These are phyloP conservation scores for Dioszegia hungarica DNA, from an alignment of 768 basidiomycete genomes.

Conservation along the genomic window DNA sequence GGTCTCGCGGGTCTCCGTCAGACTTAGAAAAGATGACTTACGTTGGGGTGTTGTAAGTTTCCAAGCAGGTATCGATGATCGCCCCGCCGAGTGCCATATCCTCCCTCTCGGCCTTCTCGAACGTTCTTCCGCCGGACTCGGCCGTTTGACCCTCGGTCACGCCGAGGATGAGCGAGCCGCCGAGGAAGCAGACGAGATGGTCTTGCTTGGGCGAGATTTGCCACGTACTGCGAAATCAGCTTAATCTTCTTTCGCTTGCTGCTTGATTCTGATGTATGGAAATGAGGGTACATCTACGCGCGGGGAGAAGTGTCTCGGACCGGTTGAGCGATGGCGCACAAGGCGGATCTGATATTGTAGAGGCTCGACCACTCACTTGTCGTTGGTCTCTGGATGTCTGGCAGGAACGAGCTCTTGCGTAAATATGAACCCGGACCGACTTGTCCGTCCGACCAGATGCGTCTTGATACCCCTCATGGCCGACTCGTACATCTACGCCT, in stretches of 20 bases:
- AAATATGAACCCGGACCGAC: conserved; percentile 61
- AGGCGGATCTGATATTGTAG: too few species aligned
- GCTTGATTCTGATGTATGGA: too few species aligned
- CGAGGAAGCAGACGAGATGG: conserved; percentile 91
- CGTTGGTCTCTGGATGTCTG: conserved; percentile 30
- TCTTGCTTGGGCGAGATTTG: conserved; percentile 81
- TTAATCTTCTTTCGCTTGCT: too few species aligned
- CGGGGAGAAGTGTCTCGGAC: too few species aligned
- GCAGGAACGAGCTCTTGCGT: conserved; percentile 77
- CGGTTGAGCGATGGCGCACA: too few species aligned
- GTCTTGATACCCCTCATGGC: conserved; percentile 76
- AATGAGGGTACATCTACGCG: too few species aligned
- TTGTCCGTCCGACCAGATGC: conserved; percentile 65
- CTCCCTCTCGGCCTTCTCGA: conserved; percentile 57
- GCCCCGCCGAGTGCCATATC: conserved; percentile 80
- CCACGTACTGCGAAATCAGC: conserved; percentile 58
- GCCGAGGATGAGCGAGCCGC: conserved; percentile 84
- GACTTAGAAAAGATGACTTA: conserved; percentile 50
- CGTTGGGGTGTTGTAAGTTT: conserved; percentile 69
- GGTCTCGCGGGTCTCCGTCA: too few species aligned
- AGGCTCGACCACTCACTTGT: conserved; percentile 35
- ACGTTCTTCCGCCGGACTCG: conserved; percentile 15
- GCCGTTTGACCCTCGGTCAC: conserved; percentile 56
- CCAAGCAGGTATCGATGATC: conserved; percentile 77
- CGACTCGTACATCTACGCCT: conserved; percentile 73